Conservation (phyloP, 1,284 basidiomycete genomes). For the Apiotrichum laibachii region DNA sequence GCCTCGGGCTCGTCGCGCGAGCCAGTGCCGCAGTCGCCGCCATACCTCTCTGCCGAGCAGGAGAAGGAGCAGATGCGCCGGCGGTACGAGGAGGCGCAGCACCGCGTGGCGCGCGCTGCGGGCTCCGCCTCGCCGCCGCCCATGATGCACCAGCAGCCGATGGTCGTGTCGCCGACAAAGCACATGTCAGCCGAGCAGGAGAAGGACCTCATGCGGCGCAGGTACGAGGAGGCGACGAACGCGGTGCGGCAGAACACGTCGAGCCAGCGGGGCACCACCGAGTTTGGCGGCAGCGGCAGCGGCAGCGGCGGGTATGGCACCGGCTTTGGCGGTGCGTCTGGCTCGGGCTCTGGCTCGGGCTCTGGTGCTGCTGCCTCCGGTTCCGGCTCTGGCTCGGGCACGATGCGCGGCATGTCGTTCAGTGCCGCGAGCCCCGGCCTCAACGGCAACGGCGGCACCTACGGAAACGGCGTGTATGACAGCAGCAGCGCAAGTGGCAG, state of each 20-base stretch:
- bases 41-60: slow-evolving; percentile 18
- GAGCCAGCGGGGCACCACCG: background rate
- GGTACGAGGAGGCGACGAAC: slow-evolving; percentile 29
- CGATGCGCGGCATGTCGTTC: background rate
- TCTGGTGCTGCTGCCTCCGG: too few species aligned
- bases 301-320: too few species aligned
- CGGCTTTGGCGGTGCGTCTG: too few species aligned
- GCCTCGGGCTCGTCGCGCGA: background rate
- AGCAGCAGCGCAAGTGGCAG: background rate
- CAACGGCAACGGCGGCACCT: too few species aligned
- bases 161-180: background rate
- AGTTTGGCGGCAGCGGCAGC: background rate
- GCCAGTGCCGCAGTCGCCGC: background rate
- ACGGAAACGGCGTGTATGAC: background rate
- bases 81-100: slow-evolving; percentile 51
- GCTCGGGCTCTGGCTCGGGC: too few species aligned
- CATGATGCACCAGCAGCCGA: too few species aligned
- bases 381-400: too few species aligned
- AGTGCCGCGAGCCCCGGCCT: too few species aligned
- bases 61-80: slow-evolving; percentile 30
- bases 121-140: background rate
- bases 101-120: background rate
- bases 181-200: slow-evolving; percentile 26
- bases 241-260: slow-evolving; percentile 48
- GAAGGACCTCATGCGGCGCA: slow-evolving; percentile 40